Percentiles rank a stretch among this genome's conserved stretches.
Evolutionary conservation across 2,329 filamentous ascomycete genomes (phyloP).

Genomic region (Verticillium longisporum): DNA sequence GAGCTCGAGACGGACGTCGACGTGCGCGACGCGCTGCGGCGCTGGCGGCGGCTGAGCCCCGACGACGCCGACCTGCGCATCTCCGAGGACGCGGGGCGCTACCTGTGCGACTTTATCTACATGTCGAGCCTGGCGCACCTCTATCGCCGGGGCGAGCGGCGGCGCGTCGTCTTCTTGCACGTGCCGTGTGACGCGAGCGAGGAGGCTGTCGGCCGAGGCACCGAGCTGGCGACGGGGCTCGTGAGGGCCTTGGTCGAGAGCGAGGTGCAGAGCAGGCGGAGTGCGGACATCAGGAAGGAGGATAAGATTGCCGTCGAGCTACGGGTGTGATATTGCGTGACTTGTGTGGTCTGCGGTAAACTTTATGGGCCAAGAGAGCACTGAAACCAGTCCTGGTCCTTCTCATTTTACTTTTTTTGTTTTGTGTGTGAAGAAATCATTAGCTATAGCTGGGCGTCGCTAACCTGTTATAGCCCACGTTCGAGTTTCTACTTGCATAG

Average conservation of each 20-base stretch:
- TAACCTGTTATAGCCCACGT: too few species aligned
- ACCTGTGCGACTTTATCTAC: conserved; percentile 74
- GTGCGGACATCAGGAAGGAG: background rate
- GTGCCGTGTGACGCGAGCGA: conserved; percentile 56
- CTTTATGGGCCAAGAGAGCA: too few species aligned
- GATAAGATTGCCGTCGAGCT: conserved; percentile 13
- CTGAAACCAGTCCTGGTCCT: too few species aligned
- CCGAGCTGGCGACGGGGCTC: conserved; percentile 45
- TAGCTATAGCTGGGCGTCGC: too few species aligned
- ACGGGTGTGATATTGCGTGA: conserved; percentile 2
- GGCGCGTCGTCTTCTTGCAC: conserved; percentile 62
- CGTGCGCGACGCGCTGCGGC: conserved; percentile 45
- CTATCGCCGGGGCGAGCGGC: conserved; percentile 35
- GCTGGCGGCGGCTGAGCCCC: conserved; percentile 46
- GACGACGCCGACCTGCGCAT: conserved; percentile 42
- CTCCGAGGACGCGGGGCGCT: conserved; percentile 65
- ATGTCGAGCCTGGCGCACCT: conserved; percentile 60
- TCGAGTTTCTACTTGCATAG: too few species aligned
- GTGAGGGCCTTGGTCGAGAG: conserved; percentile 51
- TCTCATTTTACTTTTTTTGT: too few species aligned
- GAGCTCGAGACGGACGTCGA: conserved; percentile 53
- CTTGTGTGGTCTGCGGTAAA: too few species aligned
- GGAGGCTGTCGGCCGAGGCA: conserved; percentile 38
- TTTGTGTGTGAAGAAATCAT: too few species aligned
- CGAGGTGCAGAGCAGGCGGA: conserved; percentile 22